phyloP scores from a whole-genome alignment of 495 filamentous ascomycete species.

The Venustampulla echinocandica region DNA sequence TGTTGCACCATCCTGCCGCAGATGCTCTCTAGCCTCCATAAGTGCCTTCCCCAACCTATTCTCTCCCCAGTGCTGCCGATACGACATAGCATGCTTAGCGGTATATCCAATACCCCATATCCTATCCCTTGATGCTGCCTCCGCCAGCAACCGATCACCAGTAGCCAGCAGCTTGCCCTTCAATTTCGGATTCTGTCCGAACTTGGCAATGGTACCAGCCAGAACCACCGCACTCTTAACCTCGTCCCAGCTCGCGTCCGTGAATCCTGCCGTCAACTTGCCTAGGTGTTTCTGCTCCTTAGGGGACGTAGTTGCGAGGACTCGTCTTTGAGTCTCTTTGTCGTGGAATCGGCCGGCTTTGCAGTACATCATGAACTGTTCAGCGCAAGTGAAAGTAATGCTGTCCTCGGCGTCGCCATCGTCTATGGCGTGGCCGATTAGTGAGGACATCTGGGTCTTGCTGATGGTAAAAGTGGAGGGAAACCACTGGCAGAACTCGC shows the following conservation, averaged over 20 bases:
- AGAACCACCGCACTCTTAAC: conserved; percentile 2
- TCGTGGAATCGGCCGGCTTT: conserved; percentile 25
- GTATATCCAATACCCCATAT: conserved; percentile 61
- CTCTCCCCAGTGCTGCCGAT: conserved; percentile 21
- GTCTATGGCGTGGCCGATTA: too few species aligned
- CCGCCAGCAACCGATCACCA: conserved; percentile 49
- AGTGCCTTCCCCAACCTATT: conserved; percentile 23
- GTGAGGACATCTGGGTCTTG: too few species aligned
- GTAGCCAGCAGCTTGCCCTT: conserved; percentile 44
- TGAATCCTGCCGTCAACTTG: conserved; percentile 9
- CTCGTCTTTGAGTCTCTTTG: conserved; percentile 9
- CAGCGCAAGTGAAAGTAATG: neutral
- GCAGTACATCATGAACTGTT: conserved; percentile 31
- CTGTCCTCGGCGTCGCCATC: too few species aligned
- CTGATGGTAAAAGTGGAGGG: too few species aligned
- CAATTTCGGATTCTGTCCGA: conserved; percentile 21
- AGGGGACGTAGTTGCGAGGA: conserved; percentile 17
- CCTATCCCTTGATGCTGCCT: conserved; percentile 50
- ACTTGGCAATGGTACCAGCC: conserved; percentile 3
- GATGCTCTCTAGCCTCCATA: conserved; percentile 17
- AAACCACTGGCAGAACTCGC: too few species aligned
- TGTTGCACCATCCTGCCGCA: neutral
- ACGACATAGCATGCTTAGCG: conserved; percentile 35
- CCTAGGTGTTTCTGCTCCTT: conserved; percentile 24
- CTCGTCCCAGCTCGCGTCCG: conserved; percentile 1